Conservation (phyloP, 208 protist genomes). For the Acanthamoeba sp. region DNA sequence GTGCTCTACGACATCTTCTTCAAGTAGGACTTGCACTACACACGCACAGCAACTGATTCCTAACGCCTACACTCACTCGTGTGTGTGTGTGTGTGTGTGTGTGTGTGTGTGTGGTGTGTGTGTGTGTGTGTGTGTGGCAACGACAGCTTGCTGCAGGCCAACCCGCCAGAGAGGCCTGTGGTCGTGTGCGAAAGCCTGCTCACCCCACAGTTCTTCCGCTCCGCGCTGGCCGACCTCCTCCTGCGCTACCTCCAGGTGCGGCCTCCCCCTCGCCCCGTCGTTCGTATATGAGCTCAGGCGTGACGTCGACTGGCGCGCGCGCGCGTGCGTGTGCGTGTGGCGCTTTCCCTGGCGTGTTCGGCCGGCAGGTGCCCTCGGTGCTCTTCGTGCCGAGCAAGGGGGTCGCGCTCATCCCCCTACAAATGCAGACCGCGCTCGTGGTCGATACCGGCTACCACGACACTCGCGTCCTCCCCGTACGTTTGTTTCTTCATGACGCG, state of each 20-base stretch:
- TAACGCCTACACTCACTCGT: no score
- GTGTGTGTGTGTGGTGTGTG: no score
- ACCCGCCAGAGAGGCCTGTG: constrained; percentile 28
- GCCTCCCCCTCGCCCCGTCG: neutral
- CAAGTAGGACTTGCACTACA: neutral
- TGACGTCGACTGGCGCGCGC: no score
- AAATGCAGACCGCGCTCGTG: constrained; percentile 28
- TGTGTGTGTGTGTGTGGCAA: neutral
- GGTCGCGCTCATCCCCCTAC: constrained; percentile 10
- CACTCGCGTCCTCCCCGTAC: constrained; percentile 46
- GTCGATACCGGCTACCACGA: constrained; percentile 25
- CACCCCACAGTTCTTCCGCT: constrained; percentile 21
- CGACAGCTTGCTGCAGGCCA: constrained; percentile 4
- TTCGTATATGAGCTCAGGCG: no score
- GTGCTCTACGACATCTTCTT: constrained; percentile 45
- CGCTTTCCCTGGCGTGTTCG: neutral
- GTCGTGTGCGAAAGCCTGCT: constrained; percentile 38
- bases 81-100: no score
- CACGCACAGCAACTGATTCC: neutral
- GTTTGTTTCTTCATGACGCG: no score
- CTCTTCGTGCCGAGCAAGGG: constrained; percentile 51
- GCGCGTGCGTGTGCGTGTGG: neutral
- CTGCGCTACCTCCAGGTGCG: constrained; percentile 2
- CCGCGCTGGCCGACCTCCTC: constrained; percentile 1
- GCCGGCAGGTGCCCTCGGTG: neutral